Evolutionary conservation across 306 rosid genomes (phyloP).

Genomic region (Canavalia gladiata): DNA sequence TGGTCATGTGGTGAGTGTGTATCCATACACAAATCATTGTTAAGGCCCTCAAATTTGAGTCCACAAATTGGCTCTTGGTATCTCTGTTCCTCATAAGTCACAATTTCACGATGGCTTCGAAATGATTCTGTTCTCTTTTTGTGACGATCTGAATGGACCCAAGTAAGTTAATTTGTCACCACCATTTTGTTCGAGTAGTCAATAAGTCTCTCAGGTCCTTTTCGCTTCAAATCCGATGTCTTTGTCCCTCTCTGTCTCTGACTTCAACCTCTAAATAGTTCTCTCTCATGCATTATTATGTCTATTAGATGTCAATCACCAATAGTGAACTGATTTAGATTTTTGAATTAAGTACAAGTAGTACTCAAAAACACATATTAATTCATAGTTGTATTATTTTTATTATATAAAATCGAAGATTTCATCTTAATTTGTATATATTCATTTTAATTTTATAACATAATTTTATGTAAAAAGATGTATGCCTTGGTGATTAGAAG

Average conservation of each 20-base stretch:
- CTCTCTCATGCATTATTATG: slow-evolving; percentile 18
- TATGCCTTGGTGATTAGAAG: not conserved
- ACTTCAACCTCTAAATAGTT: slow-evolving; percentile 2
- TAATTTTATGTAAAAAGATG: not conserved
- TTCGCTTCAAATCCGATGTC: slow-evolving; percentile 23
- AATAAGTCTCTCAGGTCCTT: slow-evolving; percentile 12
- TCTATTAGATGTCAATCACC: slow-evolving; percentile 1
- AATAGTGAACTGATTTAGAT: not conserved
- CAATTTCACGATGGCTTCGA: not conserved
- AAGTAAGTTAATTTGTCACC: not conserved
- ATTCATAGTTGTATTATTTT: not conserved
- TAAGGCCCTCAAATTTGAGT: slow-evolving; percentile 7
- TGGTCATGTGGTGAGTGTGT: not conserved
- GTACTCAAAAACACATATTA: not conserved
- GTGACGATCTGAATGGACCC: slow-evolving; percentile 40
- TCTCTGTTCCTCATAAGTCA: not conserved
- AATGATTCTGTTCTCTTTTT: not conserved
- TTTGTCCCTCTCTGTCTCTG: slow-evolving; percentile 21
- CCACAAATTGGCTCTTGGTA: not conserved
- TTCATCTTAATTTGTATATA: too few species aligned
- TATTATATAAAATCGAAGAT: not conserved
- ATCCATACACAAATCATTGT: not conserved
- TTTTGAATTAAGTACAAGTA: not conserved
- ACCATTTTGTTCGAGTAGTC: slow-evolving; percentile 19
- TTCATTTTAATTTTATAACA: too few species aligned